Base-by-base conservation (phyloP, 31 red algal species). In the Endocladia muricata region DNA sequence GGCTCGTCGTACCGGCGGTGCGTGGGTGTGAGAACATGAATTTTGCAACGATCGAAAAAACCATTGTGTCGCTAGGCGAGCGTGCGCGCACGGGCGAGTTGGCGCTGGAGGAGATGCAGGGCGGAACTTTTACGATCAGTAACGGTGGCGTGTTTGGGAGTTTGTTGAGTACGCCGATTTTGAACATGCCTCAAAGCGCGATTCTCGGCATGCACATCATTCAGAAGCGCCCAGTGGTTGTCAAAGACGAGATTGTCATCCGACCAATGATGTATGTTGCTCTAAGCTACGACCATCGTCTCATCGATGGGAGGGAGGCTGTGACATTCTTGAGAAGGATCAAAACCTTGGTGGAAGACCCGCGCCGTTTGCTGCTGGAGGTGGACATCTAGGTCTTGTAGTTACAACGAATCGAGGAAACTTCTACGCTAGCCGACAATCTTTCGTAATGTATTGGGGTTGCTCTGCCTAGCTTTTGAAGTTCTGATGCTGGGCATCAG, bases 251-350 rank as follows among this genome's bases (percentile, higher is more conserved):
- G 77, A 90, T 99, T 38, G 89, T 86, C 11, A 96, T 99, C 52
- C 90, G 97, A 40, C 97, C 97, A 40, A 99, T 99, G 93, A 99
- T 99, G 97, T 96, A 96, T 62, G 78, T 96, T 37, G 97, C 97
- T 43, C 76, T 99, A 5, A 88, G 85, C 60, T 99, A 99, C 68
- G 97, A 99, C 60, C 97, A 99, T 67, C 93, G 97, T 31, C 65
- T 99, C n/a, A 94, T 99, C 67, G 97, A 99, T 77, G 97, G 97
- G 33, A 82, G 90, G 82, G 97, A 96, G 78, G 97, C 97, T 5
- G 97, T 99, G 11, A 94, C 97, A 7, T 99, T 99, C 67, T 56
- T 99, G 28, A 52, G 85, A 65, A 82, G 90, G 39, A 81, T 99
- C 70, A 94, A 94, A 68, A 88, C 73, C 23, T 68, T 99, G 28